phyloP scores from a whole-genome alignment of 2,329 filamentous ascomycete genomes.

The Endothia cerciana region DNA sequence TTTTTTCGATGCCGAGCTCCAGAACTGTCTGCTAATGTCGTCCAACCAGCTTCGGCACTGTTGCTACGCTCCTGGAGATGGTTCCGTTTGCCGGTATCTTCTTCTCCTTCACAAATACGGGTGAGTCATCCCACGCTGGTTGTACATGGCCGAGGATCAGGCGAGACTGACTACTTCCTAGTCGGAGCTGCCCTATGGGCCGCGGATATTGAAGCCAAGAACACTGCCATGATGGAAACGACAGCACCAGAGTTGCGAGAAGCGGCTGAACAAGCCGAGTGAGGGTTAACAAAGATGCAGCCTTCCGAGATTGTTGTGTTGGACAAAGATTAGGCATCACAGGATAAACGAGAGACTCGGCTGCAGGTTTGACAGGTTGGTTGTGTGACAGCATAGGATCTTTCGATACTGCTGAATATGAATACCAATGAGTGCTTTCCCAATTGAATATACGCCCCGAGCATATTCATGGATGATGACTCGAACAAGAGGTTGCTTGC shows the following conservation, averaged over 20 bases:
- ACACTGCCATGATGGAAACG: slow-evolving; percentile 51
- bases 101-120: slow-evolving; percentile 87
- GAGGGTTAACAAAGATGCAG: slow-evolving; percentile 19
- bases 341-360: slow-evolving; percentile 2
- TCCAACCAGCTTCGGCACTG: slow-evolving; percentile 66
- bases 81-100: slow-evolving; percentile 80
- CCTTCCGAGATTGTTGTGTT: not conserved
- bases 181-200: slow-evolving; percentile 96
- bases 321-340: not conserved
- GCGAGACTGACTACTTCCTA: slow-evolving; percentile 35
- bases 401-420: not conserved
- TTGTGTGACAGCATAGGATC: slow-evolving; percentile 3
- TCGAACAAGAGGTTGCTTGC: not conserved
- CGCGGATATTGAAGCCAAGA: slow-evolving; percentile 73
- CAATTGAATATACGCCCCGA: not conserved
- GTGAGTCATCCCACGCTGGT: slow-evolving; percentile 42
- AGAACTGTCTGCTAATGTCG: slow-evolving; percentile 7
- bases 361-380: slow-evolving; percentile 15
- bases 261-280: slow-evolving; percentile 54
- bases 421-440: not conserved
- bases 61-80: slow-evolving; percentile 82
- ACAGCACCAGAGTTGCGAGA: slow-evolving; percentile 57
- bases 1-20: not conserved
- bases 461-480: not conserved
- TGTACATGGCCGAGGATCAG: not conserved